Conservation (phyloP, 805 yeast genomes). For the Candida tallmaniae region DNA sequence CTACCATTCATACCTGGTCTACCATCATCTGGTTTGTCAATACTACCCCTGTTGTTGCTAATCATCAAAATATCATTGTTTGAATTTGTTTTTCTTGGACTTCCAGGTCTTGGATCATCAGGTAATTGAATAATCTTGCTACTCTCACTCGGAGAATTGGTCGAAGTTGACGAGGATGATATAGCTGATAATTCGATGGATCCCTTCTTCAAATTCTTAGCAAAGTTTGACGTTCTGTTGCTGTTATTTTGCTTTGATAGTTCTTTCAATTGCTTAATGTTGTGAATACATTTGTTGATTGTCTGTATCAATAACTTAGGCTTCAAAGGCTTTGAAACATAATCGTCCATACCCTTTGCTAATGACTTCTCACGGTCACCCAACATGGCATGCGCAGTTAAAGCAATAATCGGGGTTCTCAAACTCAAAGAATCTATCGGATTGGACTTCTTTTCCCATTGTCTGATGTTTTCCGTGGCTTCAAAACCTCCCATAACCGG, state of each 20-base stretch:
- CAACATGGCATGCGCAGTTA: conserved; percentile 92
- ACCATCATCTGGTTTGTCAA: not conserved
- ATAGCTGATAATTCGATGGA: conserved; percentile 19
- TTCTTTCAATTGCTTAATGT: conserved; percentile 58
- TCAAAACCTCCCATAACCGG: conserved; percentile 95
- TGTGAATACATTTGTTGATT: conserved; percentile 76
- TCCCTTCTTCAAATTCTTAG: conserved; percentile 39
- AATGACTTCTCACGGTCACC: conserved; percentile 86
- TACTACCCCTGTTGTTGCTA: conserved; percentile 25
- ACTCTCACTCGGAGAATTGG: conserved; percentile 8
- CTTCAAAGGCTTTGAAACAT: conserved; percentile 81
- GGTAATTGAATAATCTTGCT: conserved; percentile 7
- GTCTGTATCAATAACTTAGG: conserved; percentile 81
- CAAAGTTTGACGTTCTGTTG: conserved; percentile 42
- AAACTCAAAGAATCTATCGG: conserved; percentile 66
- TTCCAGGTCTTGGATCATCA: conserved; percentile 12
- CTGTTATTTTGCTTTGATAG: conserved; percentile 44
- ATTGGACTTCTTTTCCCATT: conserved; percentile 78
- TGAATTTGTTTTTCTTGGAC: conserved; percentile 27
- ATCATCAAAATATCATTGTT: conserved; percentile 18
- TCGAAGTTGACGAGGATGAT: conserved; percentile 3
- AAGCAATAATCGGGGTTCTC: conserved; percentile 82
- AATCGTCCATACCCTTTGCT: conserved; percentile 91
- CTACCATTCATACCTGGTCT: conserved; percentile 18
- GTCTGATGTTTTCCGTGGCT: conserved; percentile 80